A percentile compares a stretch with the other conserved stretches of the same genome.
These are phyloP conservation scores for Citrus inodora DNA, from an alignment of 345 rosid species.

Conservation along the genomic window DNA sequence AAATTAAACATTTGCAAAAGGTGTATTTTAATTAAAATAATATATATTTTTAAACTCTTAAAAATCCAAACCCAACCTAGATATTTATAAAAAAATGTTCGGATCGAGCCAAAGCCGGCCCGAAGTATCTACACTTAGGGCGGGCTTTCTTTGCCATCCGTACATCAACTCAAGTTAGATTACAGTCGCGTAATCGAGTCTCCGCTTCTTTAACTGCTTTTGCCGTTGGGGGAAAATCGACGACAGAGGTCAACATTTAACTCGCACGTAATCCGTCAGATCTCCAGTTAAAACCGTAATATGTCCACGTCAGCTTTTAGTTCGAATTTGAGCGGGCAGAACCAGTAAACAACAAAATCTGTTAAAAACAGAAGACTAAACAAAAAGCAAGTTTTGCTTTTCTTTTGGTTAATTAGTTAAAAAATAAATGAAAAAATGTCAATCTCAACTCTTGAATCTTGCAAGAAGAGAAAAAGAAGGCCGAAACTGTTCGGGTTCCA, in stretches of 20 bases:
- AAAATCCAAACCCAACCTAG: too few species aligned
- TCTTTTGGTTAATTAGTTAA: background rate
- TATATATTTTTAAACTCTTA: too few species aligned
- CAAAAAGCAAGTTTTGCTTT: background rate
- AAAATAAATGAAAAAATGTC: constrained; percentile 36
- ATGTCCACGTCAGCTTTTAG: background rate
- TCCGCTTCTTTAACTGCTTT: background rate
- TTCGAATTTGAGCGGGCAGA: constrained; percentile 10
- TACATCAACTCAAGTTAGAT: too few species aligned
- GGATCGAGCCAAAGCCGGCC: too few species aligned
- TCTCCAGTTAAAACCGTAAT: background rate
- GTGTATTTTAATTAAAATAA: too few species aligned
- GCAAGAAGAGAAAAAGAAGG: constrained; percentile 60
- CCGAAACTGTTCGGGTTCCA: constrained; percentile 42
- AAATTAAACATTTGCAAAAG: too few species aligned
- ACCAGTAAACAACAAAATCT: background rate
- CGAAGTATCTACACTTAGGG: too few species aligned
- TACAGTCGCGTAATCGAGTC: background rate
- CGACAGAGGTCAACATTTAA: background rate
- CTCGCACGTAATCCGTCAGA: background rate
- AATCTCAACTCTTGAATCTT: constrained; percentile 48
- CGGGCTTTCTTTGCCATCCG: too few species aligned
- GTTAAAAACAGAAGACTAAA: background rate
- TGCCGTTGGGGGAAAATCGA: background rate
- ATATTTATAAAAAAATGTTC: too few species aligned